Conservation (phyloP, 257 asterid genomes). For the Jasminum sambac region DNA sequence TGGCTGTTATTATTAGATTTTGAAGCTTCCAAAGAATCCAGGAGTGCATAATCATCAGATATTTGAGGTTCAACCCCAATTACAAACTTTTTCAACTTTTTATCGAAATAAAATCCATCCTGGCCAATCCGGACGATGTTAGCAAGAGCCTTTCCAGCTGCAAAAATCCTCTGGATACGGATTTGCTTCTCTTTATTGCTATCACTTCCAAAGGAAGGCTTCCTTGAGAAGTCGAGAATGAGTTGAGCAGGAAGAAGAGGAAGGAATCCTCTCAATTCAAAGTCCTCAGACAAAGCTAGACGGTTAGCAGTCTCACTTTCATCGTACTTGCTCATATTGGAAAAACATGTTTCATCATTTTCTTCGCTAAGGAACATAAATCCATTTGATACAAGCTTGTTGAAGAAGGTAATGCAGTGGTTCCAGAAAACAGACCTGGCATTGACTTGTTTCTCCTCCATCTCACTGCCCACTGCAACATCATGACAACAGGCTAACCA, state of each 20-base stretch:
- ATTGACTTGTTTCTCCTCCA: slow-evolving; percentile 71
- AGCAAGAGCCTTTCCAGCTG: slow-evolving; percentile 93
- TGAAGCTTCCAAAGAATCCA: slow-evolving; percentile 37
- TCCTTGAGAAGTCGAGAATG: slow-evolving; percentile 87
- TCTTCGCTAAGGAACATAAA: slow-evolving; percentile 47
- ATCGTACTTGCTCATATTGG: slow-evolving; percentile 83
- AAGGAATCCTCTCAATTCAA: slow-evolving; percentile 83
- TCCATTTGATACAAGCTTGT: slow-evolving; percentile 69
- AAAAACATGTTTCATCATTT: slow-evolving; percentile 79
- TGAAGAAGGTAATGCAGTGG: slow-evolving; percentile 57
- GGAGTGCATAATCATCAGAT: slow-evolving; percentile 47
- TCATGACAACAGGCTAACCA: slow-evolving; percentile 89
- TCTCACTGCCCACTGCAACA: slow-evolving; percentile 68
- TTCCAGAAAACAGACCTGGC: slow-evolving; percentile 82
- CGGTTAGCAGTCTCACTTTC: slow-evolving; percentile 76
- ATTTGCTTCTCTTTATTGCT: slow-evolving; percentile 59
- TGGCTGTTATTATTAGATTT: slow-evolving; percentile 26
- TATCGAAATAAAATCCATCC: slow-evolving; percentile 65
- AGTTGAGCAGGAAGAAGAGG: slow-evolving; percentile 88
- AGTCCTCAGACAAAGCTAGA: slow-evolving; percentile 85
- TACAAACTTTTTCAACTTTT: slow-evolving; percentile 57
- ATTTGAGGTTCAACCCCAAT: slow-evolving; percentile 65
- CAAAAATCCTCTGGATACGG: slow-evolving; percentile 77
- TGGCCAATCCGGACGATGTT: slow-evolving; percentile 59
- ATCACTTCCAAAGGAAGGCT: slow-evolving; percentile 59